Evolutionary conservation across 2,329 filamentous ascomycete genomes (phyloP).

Genomic region (Tolypocladium ovalisporum): DNA sequence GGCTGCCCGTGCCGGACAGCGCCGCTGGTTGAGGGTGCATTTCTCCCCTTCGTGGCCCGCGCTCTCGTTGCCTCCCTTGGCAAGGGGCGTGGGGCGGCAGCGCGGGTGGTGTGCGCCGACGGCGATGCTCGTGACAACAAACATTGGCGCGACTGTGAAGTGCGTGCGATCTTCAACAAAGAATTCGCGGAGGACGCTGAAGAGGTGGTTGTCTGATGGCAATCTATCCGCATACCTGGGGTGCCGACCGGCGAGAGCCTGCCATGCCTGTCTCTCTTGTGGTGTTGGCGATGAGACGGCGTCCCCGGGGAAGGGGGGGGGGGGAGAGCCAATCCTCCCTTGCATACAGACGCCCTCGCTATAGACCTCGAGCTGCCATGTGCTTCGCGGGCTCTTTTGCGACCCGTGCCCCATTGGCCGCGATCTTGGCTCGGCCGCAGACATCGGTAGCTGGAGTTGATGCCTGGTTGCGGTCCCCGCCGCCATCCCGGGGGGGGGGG

Average conservation of each 20-base stretch:
- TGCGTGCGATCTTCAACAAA: slow-evolving; percentile 12
- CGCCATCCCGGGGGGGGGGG: slow-evolving; percentile 6
- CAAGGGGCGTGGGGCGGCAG: slow-evolving; percentile 2
- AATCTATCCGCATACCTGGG: slow-evolving; percentile 31
- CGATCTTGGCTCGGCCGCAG: slow-evolving; percentile 3
- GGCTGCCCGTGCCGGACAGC: slow-evolving; percentile 3
- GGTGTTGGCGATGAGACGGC: slow-evolving; percentile 14
- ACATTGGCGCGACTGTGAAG: slow-evolving; percentile 3
- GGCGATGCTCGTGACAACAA: slow-evolving; percentile 1
- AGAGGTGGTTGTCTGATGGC: slow-evolving; percentile 23
- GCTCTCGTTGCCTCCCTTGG: slow-evolving; percentile 6
- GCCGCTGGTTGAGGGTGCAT: slow-evolving; percentile 1
- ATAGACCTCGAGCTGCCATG: slow-evolving; percentile 23
- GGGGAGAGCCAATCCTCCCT: slow-evolving; percentile 17
- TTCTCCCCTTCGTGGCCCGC: slow-evolving; percentile 4
- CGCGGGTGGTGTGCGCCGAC: neutral
- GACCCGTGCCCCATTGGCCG: slow-evolving; percentile 16
- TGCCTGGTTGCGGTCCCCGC: slow-evolving; percentile 5
- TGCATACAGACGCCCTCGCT: slow-evolving; percentile 24
- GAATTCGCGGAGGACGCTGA: slow-evolving; percentile 14
- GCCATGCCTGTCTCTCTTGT: slow-evolving; percentile 6
- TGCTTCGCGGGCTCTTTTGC: slow-evolving; percentile 16
- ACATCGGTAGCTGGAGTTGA: neutral
- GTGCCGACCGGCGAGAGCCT: slow-evolving; percentile 3
- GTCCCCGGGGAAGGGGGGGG: neutral